Base-by-base conservation (phyloP, 495 filamentous ascomycete species). In the Penicillium bialowiezense region DNA sequence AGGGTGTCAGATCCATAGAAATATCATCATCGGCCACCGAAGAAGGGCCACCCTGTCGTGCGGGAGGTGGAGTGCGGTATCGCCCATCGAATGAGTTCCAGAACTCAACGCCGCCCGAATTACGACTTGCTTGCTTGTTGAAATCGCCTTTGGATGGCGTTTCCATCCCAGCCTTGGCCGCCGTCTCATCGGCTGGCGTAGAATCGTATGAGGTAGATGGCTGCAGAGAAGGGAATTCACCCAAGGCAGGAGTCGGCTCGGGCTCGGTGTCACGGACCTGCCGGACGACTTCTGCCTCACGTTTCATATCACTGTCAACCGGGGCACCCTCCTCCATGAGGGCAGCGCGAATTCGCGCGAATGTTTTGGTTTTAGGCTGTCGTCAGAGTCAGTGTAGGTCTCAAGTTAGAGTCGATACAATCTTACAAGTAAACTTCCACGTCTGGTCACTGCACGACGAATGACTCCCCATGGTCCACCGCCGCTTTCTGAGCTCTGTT, bases 211-310 rank as follows among this genome's bases (percentile, higher is more conserved):
- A 64, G n/a, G 81, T 73, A 13, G 84, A 80, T 5, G 71, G 70
- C 1, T 78, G 72, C 2, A 71, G 58, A 9, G 70, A 74, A 21
- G 71, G 62, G 21, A 70, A 59, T 32, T 64, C 58, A 28, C 62
- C 49, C 33, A 76, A 44, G 12, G 59, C 68, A 4, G 66, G 73
- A 3, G 69, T 63, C 29, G 65, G 68, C 44, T 71, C 69, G 13
- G 72, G 65, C 46, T 85, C 78, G 45, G 78, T 82, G 65, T 97
- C 92, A 14, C 89, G 87, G 26, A 96, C 91, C 67, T 96, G 95
- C 2, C 88, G 86, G 46, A 97, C 87, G 1, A 97, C 91, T 69
- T 97, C 91, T 10, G 92, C 90, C 73, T 99, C 93, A 32, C 90
- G 86, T 47, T 87, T 85, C 51, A 91, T 80, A 65, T 99, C 93